Evolutionary conservation across 768 basidiomycete genomes (phyloP), one percentile per base, ranked within the genome.

Genomic region (Mycena haematopus): DNA sequence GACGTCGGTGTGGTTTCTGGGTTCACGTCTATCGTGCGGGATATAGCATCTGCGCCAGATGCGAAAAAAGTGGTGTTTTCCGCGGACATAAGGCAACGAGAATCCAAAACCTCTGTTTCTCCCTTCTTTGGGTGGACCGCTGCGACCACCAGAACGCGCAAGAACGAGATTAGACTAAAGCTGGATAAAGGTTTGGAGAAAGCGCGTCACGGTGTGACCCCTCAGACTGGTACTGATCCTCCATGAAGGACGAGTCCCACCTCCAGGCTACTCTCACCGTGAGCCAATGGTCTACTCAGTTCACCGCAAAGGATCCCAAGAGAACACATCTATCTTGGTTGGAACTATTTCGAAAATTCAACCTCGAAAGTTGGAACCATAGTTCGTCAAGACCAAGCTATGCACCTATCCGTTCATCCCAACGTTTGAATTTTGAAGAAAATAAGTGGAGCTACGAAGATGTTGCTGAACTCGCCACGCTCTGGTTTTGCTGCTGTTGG

Each of bases 301-400:
- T 73, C 27, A 91, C 92, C 0, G 90, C 88, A 5, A 90, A 82
- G 66, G 76, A 84, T 0, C 81, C 80, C 31, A 84, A 84, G 31
- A 88, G 84, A 15, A 62, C 69, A 0, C 67, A 73, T 5, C 73
- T 95, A 17, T 77, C 87, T 13, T 95, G 93, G 93, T 79, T 1
- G 90, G n/a, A 92, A 70, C 83, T 95, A 14, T 75, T 95, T 42
- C 84, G 91, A 66, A 95, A 95, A 75, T 93, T 92, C 78, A 88
- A 90, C 72, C n/a, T n/a, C n/a, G n/a, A n/a, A n/a, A n/a, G n/a
- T n/a, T n/a, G n/a, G n/a, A n/a, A n/a, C n/a, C n/a, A n/a, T n/a
- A n/a, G n/a, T n/a, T n/a, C n/a, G n/a, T n/a, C n/a, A n/a, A n/a
- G n/a, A n/a, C n/a, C n/a, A 95, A 95, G 66, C 93, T 95, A 66